A percentile compares a stretch with the other conserved stretches of the same genome.
Evolutionary conservation across 2,329 filamentous ascomycete species (phyloP).

Genomic region (Blumeria graminis): DNA sequence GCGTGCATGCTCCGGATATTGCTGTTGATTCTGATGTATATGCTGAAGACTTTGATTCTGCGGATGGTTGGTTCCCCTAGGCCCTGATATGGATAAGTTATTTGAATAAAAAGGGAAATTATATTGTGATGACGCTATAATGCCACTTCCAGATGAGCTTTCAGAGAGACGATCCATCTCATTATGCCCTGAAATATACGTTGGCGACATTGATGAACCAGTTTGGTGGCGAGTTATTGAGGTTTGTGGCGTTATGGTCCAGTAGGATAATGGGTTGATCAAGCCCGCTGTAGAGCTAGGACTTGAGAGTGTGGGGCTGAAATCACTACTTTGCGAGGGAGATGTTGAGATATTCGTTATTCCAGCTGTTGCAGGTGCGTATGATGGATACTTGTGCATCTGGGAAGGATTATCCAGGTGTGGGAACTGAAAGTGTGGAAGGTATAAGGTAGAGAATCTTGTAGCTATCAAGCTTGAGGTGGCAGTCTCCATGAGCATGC

Average conservation of each 20-base stretch:
- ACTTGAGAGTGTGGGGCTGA: conserved; percentile 36
- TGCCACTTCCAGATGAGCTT: conserved; percentile 20
- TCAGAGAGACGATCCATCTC: conserved; percentile 27
- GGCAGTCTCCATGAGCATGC: conserved; percentile 11
- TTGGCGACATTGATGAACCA: conserved; percentile 17
- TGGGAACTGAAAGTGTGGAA: conserved; percentile 46
- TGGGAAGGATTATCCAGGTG: conserved; percentile 28
- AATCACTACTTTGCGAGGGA: conserved; percentile 27
- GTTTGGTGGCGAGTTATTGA: conserved; percentile 30
- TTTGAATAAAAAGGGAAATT: not conserved
- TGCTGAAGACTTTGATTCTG: conserved; percentile 14
- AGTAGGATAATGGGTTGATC: conserved; percentile 24
- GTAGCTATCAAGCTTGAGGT: conserved; percentile 42
- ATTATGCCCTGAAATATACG: conserved; percentile 15
- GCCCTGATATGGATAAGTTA: not conserved
- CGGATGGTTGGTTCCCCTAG: conserved; percentile 11
- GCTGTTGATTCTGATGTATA: conserved; percentile 14
- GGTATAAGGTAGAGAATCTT: conserved; percentile 41
- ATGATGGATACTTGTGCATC: conserved; percentile 29
- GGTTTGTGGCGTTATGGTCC: conserved; percentile 15
- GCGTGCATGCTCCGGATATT: conserved; percentile 21
- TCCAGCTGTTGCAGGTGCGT: conserved; percentile 19
- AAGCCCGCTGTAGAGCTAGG: conserved; percentile 32
- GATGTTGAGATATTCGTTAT: conserved; percentile 20
- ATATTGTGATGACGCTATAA: not conserved